These are phyloP conservation scores for Trichophyton simii DNA, from an alignment of 2,329 filamentous ascomycete species.

Conservation along the genomic window DNA sequence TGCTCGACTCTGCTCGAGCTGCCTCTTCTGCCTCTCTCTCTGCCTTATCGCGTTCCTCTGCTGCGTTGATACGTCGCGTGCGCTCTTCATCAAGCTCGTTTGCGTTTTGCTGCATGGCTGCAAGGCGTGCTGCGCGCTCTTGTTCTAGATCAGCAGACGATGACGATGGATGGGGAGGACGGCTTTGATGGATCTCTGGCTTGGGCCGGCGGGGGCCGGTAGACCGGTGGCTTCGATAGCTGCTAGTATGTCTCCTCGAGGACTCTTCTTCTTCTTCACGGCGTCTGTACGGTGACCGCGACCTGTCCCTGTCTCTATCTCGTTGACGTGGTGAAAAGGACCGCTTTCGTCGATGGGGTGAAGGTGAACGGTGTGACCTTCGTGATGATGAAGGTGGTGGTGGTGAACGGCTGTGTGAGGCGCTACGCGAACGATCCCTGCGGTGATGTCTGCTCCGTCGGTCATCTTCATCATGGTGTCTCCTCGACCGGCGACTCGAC, in stretches of 20 bases:
- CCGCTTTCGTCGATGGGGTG: slow-evolving; percentile 15
- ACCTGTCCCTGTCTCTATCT: slow-evolving; percentile 16
- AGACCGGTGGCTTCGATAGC: slow-evolving; percentile 14
- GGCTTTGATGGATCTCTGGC: slow-evolving; percentile 5
- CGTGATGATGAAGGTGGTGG: slow-evolving; percentile 3
- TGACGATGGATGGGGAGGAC: slow-evolving; percentile 7
- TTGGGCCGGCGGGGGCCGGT: slow-evolving; percentile 10
- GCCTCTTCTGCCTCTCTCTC: slow-evolving; percentile 54
- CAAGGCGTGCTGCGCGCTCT: slow-evolving; percentile 53
- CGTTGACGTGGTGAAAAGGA: slow-evolving; percentile 15
- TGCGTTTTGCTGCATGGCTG: slow-evolving; percentile 59
- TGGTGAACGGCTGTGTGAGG: slow-evolving; percentile 13
- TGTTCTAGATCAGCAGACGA: slow-evolving; percentile 29
- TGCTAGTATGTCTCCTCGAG: slow-evolving; percentile 20
- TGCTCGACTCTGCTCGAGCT: slow-evolving; percentile 46
- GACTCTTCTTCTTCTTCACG: slow-evolving; percentile 20
- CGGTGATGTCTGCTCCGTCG: slow-evolving; percentile 28
- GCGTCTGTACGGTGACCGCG: slow-evolving; percentile 28
- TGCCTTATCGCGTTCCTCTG: slow-evolving; percentile 52
- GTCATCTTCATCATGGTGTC: slow-evolving; percentile 13
- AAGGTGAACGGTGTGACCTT: slow-evolving; percentile 14
- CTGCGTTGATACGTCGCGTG: slow-evolving; percentile 49
- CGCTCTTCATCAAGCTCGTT: slow-evolving; percentile 56
- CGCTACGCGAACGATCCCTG: slow-evolving; percentile 35
- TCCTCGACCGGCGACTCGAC: slow-evolving; percentile 13